Evolutionary conservation across 1,139 yeast genomes (phyloP).

Genomic region (Geotrichum candidum): DNA sequence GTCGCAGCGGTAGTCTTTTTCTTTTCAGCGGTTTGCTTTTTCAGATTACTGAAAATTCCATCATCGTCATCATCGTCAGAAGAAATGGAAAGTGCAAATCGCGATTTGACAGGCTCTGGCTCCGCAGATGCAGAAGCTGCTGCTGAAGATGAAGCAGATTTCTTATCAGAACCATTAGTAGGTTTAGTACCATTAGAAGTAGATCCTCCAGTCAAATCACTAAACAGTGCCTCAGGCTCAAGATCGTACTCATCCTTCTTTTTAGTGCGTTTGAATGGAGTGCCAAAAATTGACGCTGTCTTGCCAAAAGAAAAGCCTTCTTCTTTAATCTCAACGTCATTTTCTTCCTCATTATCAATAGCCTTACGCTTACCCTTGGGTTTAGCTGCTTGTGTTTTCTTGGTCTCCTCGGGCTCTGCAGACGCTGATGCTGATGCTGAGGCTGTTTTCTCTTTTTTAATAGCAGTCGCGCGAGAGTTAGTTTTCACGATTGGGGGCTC

Average conservation of each 20-base stretch:
- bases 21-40: slow-evolving; percentile 2
- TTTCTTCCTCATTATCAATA: neutral
- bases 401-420: neutral
- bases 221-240: slow-evolving; percentile 29
- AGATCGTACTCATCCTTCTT: slow-evolving; percentile 28
- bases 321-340: slow-evolving; percentile 7
- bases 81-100: slow-evolving; percentile 10
- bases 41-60: neutral
- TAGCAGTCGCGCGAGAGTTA: neutral
- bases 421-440: neutral
- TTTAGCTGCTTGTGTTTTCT: neutral
- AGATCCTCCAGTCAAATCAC: slow-evolving; percentile 22
- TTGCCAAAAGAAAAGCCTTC: slow-evolving; percentile 13
- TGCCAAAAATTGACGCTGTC: slow-evolving; percentile 27
- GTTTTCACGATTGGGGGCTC: slow-evolving; percentile 3
- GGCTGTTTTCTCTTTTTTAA: neutral
- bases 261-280: slow-evolving; percentile 23
- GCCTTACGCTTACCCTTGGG: slow-evolving; percentile 4
- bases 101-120: slow-evolving; percentile 10
- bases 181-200: neutral
- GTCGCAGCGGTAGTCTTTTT: neutral
- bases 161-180: neutral
- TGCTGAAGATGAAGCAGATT: neutral
- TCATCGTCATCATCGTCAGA: slow-evolving; percentile 17
- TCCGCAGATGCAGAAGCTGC: neutral